Evolutionary conservation across 2,329 filamentous ascomycete genomes (phyloP), one percentile per base, ranked within the genome.

Genomic region (Penicillium crustosum): DNA sequence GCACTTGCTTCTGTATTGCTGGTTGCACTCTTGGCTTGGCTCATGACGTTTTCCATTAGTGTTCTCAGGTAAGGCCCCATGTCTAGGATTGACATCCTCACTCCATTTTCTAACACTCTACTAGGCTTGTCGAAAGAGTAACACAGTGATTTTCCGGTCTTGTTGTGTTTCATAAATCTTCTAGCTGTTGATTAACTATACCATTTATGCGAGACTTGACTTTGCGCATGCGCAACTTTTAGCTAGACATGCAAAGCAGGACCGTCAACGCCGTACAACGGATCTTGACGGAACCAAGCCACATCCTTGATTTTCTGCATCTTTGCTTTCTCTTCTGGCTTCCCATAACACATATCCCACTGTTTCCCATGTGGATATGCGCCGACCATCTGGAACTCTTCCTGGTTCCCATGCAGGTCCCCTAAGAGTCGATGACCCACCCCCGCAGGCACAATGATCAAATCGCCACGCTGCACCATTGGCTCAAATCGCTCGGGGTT

Each of bases 11-110:
- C 85, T 8, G 89, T 96, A 53, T 82, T 96, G 66, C 79, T 96
- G 51, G 81, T 96, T 58, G 91, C 90, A 10, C 81, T 97, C 57
- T 81, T 95, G 59, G 88, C 91, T n/a, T 97, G 93, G 93, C 83
- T 93, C 60, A 82, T 89, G 73, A 97, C 91, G 23, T 96, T 97
- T 76, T 86, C 89, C 49, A 88, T 97, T 57, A 96, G 91, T 75
- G 86, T 92, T 58, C 88, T 92, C 70, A 84, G 89, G 81, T 83
- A 75, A 60, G 27, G 13, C 13, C 17, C 9, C 23, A 33, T n/a
- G 9, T 21, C 27, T 15, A 19, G 15, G 12, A 36, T 38, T 27
- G 49, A 27, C 17, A n/a, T 21, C 42, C 25, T 59, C 21, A 1
- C 8, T 44, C 10, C 27, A 19, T 42, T 19, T 62, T 54, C 72